These are phyloP conservation scores for Paraphaeosphaeria sporulosa DNA, from an alignment of 2,329 filamentous ascomycete species.

Conservation along the genomic window DNA sequence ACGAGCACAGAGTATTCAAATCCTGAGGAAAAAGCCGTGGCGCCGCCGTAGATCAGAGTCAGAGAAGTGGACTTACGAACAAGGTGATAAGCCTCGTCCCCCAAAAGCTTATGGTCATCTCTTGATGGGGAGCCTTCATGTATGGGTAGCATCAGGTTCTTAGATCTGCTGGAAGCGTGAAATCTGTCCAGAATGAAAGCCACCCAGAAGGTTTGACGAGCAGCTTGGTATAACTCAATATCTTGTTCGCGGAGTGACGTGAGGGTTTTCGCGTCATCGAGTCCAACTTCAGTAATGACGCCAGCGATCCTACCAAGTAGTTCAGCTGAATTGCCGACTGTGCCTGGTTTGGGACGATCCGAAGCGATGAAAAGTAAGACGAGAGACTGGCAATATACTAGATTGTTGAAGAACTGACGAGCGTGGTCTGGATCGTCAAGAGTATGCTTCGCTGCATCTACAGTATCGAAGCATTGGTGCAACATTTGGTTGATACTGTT, in stretches of 20 bases:
- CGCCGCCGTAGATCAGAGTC: background rate
- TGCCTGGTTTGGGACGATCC: slow-evolving; percentile 39
- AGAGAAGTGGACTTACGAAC: slow-evolving; percentile 38
- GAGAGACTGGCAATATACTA: slow-evolving; percentile 45
- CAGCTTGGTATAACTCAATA: slow-evolving; percentile 36
- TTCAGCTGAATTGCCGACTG: slow-evolving; percentile 37
- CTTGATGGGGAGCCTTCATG: slow-evolving; percentile 40
- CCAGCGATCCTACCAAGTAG: slow-evolving; percentile 42
- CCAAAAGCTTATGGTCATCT: slow-evolving; percentile 40
- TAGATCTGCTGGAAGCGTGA: slow-evolving; percentile 44
- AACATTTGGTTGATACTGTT: slow-evolving; percentile 36
- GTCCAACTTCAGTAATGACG: slow-evolving; percentile 37
- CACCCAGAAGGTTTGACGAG: slow-evolving; percentile 47
- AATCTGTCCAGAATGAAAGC: slow-evolving; percentile 49
- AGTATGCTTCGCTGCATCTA: slow-evolving; percentile 39
- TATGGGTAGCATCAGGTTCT: slow-evolving; percentile 42
- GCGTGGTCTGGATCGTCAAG: slow-evolving; percentile 36
- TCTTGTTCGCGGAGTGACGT: slow-evolving; percentile 39
- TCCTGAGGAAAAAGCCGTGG: background rate
- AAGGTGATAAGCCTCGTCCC: slow-evolving; percentile 45
- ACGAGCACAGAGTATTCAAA: background rate
- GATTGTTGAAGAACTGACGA: slow-evolving; percentile 40
- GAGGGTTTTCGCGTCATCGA: slow-evolving; percentile 41
- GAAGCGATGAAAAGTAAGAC: slow-evolving; percentile 42
- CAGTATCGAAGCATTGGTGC: slow-evolving; percentile 36